These are phyloP conservation scores for Simplicillium sp. DNA, from an alignment of 2,329 filamentous ascomycete species.

Conservation along the genomic window DNA sequence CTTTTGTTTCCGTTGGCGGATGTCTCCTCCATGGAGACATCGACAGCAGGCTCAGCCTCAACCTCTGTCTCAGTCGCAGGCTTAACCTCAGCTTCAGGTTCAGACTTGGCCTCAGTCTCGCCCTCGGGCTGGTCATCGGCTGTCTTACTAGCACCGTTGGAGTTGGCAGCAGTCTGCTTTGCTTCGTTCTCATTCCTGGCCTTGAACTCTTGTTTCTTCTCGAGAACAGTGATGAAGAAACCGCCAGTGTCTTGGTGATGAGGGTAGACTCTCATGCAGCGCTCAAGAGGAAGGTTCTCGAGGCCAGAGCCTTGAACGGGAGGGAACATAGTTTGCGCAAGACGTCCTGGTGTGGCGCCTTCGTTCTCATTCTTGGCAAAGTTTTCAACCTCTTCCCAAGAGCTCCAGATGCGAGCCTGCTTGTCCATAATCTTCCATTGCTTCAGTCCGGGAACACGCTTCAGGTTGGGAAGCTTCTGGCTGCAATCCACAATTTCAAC, in stretches of 20 bases:
- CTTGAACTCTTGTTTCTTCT: slow-evolving; percentile 83
- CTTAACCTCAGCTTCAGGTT: slow-evolving; percentile 15
- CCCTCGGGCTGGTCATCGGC: slow-evolving; percentile 2
- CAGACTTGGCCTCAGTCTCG: slow-evolving; percentile 18
- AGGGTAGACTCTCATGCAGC: slow-evolving; percentile 89
- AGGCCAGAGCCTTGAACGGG: slow-evolving; percentile 41
- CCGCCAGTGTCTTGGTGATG: slow-evolving; percentile 94
- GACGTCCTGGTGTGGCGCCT: slow-evolving; percentile 49
- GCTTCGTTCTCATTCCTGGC: slow-evolving; percentile 58
- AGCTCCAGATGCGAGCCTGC: slow-evolving; percentile 65
- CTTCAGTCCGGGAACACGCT: slow-evolving; percentile 67
- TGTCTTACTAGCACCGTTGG: slow-evolving; percentile 6
- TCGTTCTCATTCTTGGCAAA: slow-evolving; percentile 50
- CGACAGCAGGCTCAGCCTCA: slow-evolving; percentile 17
- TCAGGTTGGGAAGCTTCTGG: slow-evolving; percentile 64
- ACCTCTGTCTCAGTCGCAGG: slow-evolving; percentile 14
- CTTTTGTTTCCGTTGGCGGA: slow-evolving; percentile 23
- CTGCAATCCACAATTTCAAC: slow-evolving; percentile 80
- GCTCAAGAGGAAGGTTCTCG: slow-evolving; percentile 66
- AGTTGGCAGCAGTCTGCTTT: slow-evolving; percentile 18
- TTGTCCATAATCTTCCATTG: slow-evolving; percentile 92
- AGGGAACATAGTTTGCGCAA: slow-evolving; percentile 81
- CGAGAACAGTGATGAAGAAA: slow-evolving; percentile 93
- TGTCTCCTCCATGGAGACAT: slow-evolving; percentile 19
- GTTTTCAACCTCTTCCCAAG: slow-evolving; percentile 72